Evolutionary conservation across 2,329 filamentous ascomycete genomes (phyloP), one percentile per base, ranked within the genome.

Genomic region (Hypomyces perniciosus): DNA sequence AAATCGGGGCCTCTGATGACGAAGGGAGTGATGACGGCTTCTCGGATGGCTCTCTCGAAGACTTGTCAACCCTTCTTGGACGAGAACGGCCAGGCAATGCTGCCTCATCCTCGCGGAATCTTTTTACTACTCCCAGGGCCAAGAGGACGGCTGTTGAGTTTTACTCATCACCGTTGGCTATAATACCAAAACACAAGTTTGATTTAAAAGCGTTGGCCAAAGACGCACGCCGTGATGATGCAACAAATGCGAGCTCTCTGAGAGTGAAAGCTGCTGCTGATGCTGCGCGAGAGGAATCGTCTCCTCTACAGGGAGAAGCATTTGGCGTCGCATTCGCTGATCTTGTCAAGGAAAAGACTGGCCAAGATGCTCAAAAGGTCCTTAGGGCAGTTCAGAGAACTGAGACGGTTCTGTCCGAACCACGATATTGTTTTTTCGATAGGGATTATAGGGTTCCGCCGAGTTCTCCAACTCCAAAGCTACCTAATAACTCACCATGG

Each of bases 1-100:
- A 85, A 50, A 86, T 91, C 38, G 76, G 76, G 42, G 84, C 80
- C 48, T 90, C 88, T 0, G 88, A 91, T 60, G 85, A 86, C 8
- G 85, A 87, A n/a, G 78, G 78, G 13, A 77, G 76, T 29, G 76
- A 84, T 57, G 79, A 74, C 35, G 58, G 56, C 35, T 64, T 61
- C 13, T 82, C 82, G 13, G 79, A 81, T 28, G 77, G 77, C 44
- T 85, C 84, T 0, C 72, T 85, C 10, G 75, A 78, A 5, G 73
- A 78, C 40, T 64, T 85, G 1, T 63, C 66, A 7, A 55, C 59
- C 30, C 63, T 70, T 8, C 59, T 71, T 8, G 60, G 64, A 5
- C 57, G 58, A 12, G 53, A 54, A 12, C 61, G 59, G 6, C 62
- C 62, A 2, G 53, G 39, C 7, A 54, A 48, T n/a, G 42, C 56